Percentiles rank a stretch among this genome's conserved stretches.
Evolutionary conservation across 2,329 filamentous ascomycete species (phyloP).

Genomic region (Ophiocordyceps unilateralis): DNA sequence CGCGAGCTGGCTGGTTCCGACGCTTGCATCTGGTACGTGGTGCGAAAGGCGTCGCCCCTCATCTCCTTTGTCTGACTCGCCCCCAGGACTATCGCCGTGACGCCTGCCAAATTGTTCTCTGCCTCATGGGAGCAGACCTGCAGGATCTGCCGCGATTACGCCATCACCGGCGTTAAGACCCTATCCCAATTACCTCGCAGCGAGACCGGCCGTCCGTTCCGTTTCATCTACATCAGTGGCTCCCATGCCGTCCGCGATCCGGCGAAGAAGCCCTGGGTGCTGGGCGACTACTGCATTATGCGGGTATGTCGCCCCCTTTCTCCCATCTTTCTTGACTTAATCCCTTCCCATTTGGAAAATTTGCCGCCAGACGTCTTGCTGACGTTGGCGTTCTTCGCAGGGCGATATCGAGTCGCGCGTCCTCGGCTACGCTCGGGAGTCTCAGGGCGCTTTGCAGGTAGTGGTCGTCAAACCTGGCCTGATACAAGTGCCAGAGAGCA

Average conservation of each 20-base stretch:
- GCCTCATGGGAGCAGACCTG: conserved; percentile 18
- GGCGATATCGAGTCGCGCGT: conserved; percentile 27
- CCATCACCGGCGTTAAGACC: conserved; percentile 14
- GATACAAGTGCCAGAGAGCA: conserved; percentile 10
- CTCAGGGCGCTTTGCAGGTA: conserved; percentile 19
- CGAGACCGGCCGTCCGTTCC: conserved; percentile 16
- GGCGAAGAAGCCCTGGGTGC: conserved; percentile 19
- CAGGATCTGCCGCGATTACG: conserved; percentile 21
- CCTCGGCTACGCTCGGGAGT: conserved; percentile 20
- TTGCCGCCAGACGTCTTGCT: no score
- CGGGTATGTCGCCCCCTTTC: conserved; percentile 18
- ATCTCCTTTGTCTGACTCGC: background rate
- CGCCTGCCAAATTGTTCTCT: conserved; percentile 14
- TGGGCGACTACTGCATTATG: conserved; percentile 25
- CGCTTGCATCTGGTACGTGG: conserved; percentile 25
- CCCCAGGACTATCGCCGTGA: conserved; percentile 22
- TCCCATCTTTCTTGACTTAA: background rate
- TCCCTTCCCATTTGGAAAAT: background rate
- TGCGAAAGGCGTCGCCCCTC: background rate
- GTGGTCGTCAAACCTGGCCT: conserved; percentile 24
- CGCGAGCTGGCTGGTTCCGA: conserved; percentile 21
- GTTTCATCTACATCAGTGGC: conserved; percentile 33
- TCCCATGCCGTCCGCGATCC: conserved; percentile 24
- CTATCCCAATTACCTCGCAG: conserved; percentile 12
- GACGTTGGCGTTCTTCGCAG: conserved; percentile 12